Base-by-base conservation (phyloP, 2,329 filamentous ascomycete species). In the Madurella fahalii region DNA sequence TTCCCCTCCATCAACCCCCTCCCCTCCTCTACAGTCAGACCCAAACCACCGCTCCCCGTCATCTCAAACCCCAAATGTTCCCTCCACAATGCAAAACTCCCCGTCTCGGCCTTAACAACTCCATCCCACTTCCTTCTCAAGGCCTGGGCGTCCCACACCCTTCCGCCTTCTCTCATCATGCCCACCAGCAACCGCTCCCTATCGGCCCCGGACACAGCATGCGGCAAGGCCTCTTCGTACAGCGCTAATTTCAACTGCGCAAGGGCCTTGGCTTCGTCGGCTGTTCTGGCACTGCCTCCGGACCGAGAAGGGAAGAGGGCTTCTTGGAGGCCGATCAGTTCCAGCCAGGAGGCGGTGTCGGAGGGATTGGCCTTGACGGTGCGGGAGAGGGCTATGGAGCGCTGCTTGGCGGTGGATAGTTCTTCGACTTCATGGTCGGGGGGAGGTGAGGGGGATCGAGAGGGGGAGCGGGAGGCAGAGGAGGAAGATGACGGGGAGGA, bases 241-340 rank as follows among this genome's bases (percentile, higher is more conserved):
- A 95, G 82, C 2, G 86, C 84, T 2, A 95, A 73, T 61, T 90
- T 93, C 52, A 96, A 83, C 59, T 94, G 87, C 3, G 90, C 85
- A 52, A 89, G 82, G 58, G 86, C 86, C 58, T 79, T 80, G 48
- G 76, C 74, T 64, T 94, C 87, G 2, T 84, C 81, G 30, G 75
- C 73, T 0, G 82, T 84, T 20, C 77, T 42, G 40, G 37, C 9
- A 76, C 64, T 72, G 30, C 74, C 57, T 65, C 66, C 42, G 76
- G 73, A 41, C 13, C 11, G 4, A 12, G 34, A 93, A 15, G 40
- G 16, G 25, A 94, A 72, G 52, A 95, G 75, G 2, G 71, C 69
- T 58, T 90, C 84, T 71, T 97, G 93, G 57, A 95, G 84, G 8
- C 84, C 74, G 44, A 93, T 86, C n/a, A 96, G 76, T 39, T 82